A percentile compares a stretch with the other conserved stretches of the same genome.
Evolutionary conservation across 768 basidiomycete species (phyloP).

Genomic region (Auriculariales sp.): DNA sequence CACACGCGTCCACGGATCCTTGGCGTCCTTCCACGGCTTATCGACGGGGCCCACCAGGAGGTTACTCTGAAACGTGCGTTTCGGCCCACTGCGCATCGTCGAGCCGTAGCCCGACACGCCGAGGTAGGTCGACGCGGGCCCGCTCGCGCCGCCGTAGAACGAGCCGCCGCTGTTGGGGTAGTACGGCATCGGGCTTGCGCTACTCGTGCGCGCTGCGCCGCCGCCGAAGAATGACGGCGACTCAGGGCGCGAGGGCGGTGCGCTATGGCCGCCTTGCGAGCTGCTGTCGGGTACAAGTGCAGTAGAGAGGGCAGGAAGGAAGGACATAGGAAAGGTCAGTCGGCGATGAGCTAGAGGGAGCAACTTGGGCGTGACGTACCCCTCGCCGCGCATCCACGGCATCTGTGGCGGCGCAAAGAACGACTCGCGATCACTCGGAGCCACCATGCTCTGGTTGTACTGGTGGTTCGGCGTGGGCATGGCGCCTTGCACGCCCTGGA

Average conservation of each 20-base stretch:
- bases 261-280: not conserved
- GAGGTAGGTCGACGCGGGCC: not conserved
- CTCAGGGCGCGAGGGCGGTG: not conserved
- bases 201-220: not conserved
- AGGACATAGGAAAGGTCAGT: no score
- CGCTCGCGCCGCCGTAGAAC: not conserved
- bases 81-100: no score
- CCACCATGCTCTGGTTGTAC: no score
- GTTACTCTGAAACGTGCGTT: slow-evolving; percentile 8
- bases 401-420: slow-evolving; percentile 4
- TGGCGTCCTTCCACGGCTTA: slow-evolving; percentile 35
- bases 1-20: slow-evolving; percentile 26
- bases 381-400: slow-evolving; percentile 5
- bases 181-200: not conserved
- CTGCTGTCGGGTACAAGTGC: no score
- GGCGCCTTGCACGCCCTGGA: no score
- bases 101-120: not conserved
- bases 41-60: slow-evolving; percentile 20
- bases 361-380: no score
- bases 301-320: no score
- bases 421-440: not conserved
- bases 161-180: not conserved
- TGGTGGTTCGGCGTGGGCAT: no score
- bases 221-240: not conserved
- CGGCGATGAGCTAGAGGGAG: no score